phyloP scores from a whole-genome alignment of 352 stramenopile species.

The Phytopythium vexans region DNA sequence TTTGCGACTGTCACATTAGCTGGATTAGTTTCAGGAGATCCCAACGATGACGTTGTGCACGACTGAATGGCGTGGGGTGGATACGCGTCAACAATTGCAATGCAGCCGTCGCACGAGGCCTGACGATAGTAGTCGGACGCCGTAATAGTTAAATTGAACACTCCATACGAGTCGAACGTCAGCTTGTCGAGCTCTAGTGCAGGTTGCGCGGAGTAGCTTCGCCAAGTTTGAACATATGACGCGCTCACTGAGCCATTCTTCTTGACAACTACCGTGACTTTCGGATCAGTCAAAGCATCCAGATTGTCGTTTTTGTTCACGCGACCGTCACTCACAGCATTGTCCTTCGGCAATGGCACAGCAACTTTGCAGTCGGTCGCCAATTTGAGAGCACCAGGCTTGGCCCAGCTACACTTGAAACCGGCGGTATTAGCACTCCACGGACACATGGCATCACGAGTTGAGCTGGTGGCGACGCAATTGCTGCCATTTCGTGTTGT shows the following conservation, averaged over 20 bases:
- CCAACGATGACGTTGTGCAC: not conserved
- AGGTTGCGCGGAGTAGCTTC: slow-evolving; percentile 26
- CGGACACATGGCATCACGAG: too few species aligned
- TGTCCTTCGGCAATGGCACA: slow-evolving; percentile 46
- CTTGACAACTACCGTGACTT: slow-evolving; percentile 9
- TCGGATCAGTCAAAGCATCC: not conserved
- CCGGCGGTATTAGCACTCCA: too few species aligned
- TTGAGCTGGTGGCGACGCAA: slow-evolving; percentile 2
- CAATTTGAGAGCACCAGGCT: too few species aligned
- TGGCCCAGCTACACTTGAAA: too few species aligned
- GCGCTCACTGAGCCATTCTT: not conserved
- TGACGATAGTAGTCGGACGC: slow-evolving; percentile 32
- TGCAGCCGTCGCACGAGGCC: slow-evolving; percentile 34
- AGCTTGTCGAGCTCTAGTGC: slow-evolving; percentile 23
- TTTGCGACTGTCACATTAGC: not conserved
- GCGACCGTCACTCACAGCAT: slow-evolving; percentile 42
- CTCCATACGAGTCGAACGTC: slow-evolving; percentile 26
- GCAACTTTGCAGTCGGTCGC: not conserved
- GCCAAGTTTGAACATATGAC: slow-evolving; percentile 17
- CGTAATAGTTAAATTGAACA: slow-evolving; percentile 32
- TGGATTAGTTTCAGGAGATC: not conserved
- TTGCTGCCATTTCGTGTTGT: slow-evolving; percentile 18
- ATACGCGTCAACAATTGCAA: slow-evolving; percentile 39
- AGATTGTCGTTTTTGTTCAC: slow-evolving; percentile 25
- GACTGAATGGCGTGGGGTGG: slow-evolving; percentile 16